These are phyloP conservation scores for Pecoramyces ruminantium DNA, from an alignment of 192 early-diverging fungal species.

Conservation along the genomic window DNA sequence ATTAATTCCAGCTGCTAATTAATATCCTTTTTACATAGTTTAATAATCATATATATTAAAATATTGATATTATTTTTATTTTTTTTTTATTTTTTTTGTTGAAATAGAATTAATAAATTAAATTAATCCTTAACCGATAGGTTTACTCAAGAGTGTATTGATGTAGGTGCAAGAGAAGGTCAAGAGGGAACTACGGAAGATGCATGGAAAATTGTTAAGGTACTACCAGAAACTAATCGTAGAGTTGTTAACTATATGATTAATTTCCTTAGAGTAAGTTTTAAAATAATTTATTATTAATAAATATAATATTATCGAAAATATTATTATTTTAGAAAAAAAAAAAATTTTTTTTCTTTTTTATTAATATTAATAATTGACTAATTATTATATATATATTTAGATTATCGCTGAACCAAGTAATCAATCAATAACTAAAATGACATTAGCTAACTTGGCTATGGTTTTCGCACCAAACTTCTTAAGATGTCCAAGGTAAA, in stretches of 20 bases:
- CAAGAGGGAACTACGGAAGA: conserved; percentile 10
- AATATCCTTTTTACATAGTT: conserved; percentile 56
- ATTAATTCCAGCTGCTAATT: conserved; percentile 63
- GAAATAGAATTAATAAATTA: too few species aligned
- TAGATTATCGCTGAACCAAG: conserved; percentile 53
- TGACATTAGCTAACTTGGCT: conserved; percentile 78
- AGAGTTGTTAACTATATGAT: conserved; percentile 62
- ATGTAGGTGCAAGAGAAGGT: conserved; percentile 24
- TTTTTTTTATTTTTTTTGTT: neutral
- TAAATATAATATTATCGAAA: too few species aligned
- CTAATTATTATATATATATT: too few species aligned
- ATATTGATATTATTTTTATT: neutral
- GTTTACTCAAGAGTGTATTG: neutral
- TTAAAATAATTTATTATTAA: too few species aligned
- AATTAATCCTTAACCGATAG: neutral
- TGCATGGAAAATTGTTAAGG: conserved; percentile 15
- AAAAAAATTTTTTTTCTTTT: too few species aligned
- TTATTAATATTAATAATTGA: too few species aligned
- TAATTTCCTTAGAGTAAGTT: conserved; percentile 58
- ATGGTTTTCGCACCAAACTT: conserved; percentile 96
- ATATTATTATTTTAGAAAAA: too few species aligned
- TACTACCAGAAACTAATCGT: conserved; percentile 40
- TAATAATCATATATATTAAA: conserved; percentile 17
- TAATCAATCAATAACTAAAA: conserved; percentile 67
- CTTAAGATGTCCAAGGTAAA: conserved; percentile 56